Conservation (phyloP, 2,329 filamentous ascomycete genomes). For the Claviceps digitariae region DNA sequence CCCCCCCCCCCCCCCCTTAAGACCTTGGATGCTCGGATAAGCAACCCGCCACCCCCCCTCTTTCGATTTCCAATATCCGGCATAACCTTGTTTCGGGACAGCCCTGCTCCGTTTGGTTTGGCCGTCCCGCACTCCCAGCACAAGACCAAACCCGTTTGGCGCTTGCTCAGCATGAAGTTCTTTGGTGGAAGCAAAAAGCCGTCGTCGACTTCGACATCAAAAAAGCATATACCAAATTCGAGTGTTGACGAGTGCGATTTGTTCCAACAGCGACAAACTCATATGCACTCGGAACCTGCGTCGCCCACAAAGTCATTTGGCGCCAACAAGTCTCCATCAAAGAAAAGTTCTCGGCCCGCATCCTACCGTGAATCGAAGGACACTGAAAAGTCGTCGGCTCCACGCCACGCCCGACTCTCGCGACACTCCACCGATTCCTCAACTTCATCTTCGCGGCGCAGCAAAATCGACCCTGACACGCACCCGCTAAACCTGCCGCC, state of each 20-base stretch:
- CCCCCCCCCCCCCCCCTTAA: slow-evolving; percentile 5
- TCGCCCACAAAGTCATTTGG: slow-evolving; percentile 25
- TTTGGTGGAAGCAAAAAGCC: slow-evolving; percentile 32
- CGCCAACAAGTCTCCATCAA: slow-evolving; percentile 15
- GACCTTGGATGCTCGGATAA: slow-evolving; percentile 18
- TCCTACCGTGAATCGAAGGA: slow-evolving; percentile 15
- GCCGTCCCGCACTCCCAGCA: slow-evolving; percentile 7
- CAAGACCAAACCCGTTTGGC: slow-evolving; percentile 2
- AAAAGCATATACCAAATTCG: slow-evolving; percentile 26
- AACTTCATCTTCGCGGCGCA: slow-evolving; percentile 32
- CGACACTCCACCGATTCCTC: slow-evolving; percentile 36
- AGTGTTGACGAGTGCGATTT: slow-evolving; percentile 24
- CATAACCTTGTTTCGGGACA: slow-evolving; percentile 28
- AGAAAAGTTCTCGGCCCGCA: slow-evolving; percentile 18
- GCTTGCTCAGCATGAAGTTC: slow-evolving; percentile 31
- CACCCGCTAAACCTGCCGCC: slow-evolving; percentile 86
- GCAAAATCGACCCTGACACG: slow-evolving; percentile 52
- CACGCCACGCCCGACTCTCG: slow-evolving; percentile 29
- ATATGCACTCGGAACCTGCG: slow-evolving; percentile 21
- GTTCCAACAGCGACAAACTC: slow-evolving; percentile 16
- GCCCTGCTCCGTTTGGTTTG: slow-evolving; percentile 12
- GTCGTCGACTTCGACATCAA: slow-evolving; percentile 13
- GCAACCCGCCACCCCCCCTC: slow-evolving; percentile 4
- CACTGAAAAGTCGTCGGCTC: slow-evolving; percentile 9
- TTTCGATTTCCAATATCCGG: slow-evolving; percentile 18